phyloP scores from a whole-genome alignment of 2,329 filamentous ascomycete species.

The Capronia epimyces region DNA sequence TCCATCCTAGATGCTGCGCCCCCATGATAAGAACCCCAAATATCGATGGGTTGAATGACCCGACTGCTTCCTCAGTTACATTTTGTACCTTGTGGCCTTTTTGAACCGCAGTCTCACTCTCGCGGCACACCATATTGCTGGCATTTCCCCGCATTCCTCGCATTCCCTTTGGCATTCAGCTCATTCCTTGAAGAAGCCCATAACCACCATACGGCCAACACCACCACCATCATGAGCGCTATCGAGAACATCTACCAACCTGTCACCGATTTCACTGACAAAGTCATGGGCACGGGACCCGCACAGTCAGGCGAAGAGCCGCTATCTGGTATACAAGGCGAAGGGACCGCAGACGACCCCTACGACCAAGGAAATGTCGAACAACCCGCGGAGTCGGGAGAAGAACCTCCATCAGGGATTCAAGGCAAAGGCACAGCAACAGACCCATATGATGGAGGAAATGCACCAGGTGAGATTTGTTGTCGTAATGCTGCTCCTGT shows the following conservation, averaged over 20 bases:
- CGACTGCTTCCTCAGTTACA: too few relatives aligned
- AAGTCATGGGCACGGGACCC: conserved; percentile 6
- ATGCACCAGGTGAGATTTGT: conserved; percentile 19
- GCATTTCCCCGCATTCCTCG: neutral
- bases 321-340: neutral
- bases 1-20: neutral
- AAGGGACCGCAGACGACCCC: neutral
- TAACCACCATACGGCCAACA: neutral
- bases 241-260: conserved; percentile 5
- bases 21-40: neutral
- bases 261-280: conserved; percentile 7
- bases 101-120: neutral
- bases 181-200: neutral
- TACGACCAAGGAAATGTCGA: neutral
- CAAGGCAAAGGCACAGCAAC: neutral
- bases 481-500: neutral
- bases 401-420: neutral
- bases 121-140: too few relatives aligned
- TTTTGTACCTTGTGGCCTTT: neutral
- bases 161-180: neutral
- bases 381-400: conserved; percentile 8
- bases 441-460: conserved; percentile 13
- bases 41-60: neutral
- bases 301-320: conserved; percentile 9
- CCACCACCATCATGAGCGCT: conserved; percentile 1